Conservation (phyloP, 2,329 filamentous ascomycete species). For the Fusarium xylarioides region DNA sequence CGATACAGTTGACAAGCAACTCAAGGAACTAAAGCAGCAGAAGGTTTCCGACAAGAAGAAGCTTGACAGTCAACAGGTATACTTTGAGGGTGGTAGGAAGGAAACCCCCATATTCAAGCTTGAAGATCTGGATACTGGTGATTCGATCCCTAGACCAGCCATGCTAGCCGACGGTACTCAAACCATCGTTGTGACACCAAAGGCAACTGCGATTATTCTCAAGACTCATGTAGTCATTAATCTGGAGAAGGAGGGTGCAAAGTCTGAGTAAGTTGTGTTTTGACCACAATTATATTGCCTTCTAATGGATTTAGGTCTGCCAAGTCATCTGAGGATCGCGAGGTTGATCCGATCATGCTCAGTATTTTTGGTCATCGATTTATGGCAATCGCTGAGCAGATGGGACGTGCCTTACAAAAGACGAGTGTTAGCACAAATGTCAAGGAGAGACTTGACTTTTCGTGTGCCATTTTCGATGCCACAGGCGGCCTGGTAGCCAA, state of each 20-base stretch:
- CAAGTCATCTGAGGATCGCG: slow-evolving; percentile 33
- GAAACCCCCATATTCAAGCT: slow-evolving; percentile 87
- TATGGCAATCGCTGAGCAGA: slow-evolving; percentile 87
- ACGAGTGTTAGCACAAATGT: slow-evolving; percentile 84
- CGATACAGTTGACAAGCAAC: slow-evolving; percentile 84
- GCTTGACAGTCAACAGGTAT: slow-evolving; percentile 75
- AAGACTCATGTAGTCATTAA: slow-evolving; percentile 92
- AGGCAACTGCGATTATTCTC: slow-evolving; percentile 78
- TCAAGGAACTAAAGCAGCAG: slow-evolving; percentile 73
- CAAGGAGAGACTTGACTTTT: slow-evolving; percentile 84
- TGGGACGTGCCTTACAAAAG: slow-evolving; percentile 82
- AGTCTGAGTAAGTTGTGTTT: slow-evolving; percentile 43
- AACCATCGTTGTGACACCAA: slow-evolving; percentile 89
- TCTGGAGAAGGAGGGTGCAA: slow-evolving; percentile 66
- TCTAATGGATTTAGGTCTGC: slow-evolving; percentile 29
- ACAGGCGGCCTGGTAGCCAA: slow-evolving; percentile 81
- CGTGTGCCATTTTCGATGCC: slow-evolving; percentile 81
- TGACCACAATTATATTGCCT: too few relatives aligned
- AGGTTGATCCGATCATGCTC: slow-evolving; percentile 81
- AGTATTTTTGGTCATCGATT: slow-evolving; percentile 85
- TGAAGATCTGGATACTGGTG: slow-evolving; percentile 75
- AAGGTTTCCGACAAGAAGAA: slow-evolving; percentile 66
- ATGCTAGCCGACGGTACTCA: slow-evolving; percentile 89
- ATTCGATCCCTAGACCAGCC: slow-evolving; percentile 80
- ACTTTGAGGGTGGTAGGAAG: slow-evolving; percentile 82